Conservation (phyloP, 805 yeast genomes). For the Tetrapisispora namnaoensis region DNA sequence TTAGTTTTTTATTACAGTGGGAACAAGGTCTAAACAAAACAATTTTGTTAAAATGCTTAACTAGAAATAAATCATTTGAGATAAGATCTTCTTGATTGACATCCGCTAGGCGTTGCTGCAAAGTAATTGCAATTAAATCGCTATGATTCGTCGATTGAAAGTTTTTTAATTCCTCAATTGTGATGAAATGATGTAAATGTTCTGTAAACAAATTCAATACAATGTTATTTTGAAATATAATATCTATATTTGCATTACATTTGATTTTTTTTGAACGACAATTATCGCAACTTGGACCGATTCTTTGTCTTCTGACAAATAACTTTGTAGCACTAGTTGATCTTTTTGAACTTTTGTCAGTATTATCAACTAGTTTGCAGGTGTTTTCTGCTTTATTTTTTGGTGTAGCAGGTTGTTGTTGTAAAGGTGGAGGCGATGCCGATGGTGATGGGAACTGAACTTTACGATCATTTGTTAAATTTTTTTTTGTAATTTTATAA, state of each 20-base stretch:
- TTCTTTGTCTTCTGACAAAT: constrained; percentile 42
- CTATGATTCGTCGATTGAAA: not conserved
- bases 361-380: not conserved
- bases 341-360: not conserved
- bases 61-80: constrained; percentile 3
- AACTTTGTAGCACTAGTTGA: not conserved
- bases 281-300: constrained; percentile 69
- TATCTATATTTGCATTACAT: constrained; percentile 57
- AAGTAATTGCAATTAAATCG: not conserved
- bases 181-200: constrained; percentile 17
- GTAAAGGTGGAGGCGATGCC: not conserved
- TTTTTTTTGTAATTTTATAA: not conserved
- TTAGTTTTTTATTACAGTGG: constrained; percentile 35
- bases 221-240: constrained; percentile 27
- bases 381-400: not conserved
- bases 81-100: constrained; percentile 1
- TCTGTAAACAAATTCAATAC: constrained; percentile 3
- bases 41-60: constrained; percentile 27
- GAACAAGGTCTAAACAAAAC: constrained; percentile 47
- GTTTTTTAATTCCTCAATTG: constrained; percentile 9
- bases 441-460: constrained; percentile 2
- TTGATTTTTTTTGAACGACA: constrained; percentile 66
- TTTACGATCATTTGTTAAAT: not conserved
- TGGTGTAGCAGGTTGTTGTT: not conserved
- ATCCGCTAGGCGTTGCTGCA: not conserved